Percentiles rank a stretch among this genome's conserved stretches.
Evolutionary conservation across 2,329 filamentous ascomycete genomes (phyloP).

Genomic region (Monosporascus sp.): DNA sequence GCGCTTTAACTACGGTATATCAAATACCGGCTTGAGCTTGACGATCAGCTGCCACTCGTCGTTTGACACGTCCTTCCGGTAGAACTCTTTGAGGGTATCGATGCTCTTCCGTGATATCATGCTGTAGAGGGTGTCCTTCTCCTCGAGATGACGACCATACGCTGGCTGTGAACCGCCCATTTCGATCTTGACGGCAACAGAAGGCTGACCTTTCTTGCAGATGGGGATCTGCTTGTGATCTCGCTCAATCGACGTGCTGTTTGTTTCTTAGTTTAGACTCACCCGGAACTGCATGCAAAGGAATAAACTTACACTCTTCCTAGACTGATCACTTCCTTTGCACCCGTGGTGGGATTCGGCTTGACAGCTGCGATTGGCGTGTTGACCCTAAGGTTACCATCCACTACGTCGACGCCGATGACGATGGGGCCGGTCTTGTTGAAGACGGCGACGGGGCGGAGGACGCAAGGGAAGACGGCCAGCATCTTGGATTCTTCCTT

Average conservation of each 20-base stretch:
- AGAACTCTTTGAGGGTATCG: slow-evolving; percentile 94
- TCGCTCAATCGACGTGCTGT: slow-evolving; percentile 89
- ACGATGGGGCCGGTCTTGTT: slow-evolving; percentile 98
- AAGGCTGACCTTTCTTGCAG: slow-evolving; percentile 96
- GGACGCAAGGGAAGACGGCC: slow-evolving; percentile 94
- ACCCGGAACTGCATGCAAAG: background rate
- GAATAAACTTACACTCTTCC: slow-evolving; percentile 79
- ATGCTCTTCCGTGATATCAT: slow-evolving; percentile 84
- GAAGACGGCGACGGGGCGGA: slow-evolving; percentile 87
- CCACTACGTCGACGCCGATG: slow-evolving; percentile 90
- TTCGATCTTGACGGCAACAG: slow-evolving; percentile 96
- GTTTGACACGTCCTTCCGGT: slow-evolving; percentile 53
- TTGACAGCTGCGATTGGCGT: slow-evolving; percentile 88
- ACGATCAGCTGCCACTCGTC: slow-evolving; percentile 95
- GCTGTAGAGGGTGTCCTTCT: slow-evolving; percentile 83
- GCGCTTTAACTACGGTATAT: slow-evolving; percentile 57
- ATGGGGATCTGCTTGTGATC: slow-evolving; percentile 92
- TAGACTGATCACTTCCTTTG: slow-evolving; percentile 77
- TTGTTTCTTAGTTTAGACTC: slow-evolving; percentile 20
- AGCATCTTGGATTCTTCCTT: slow-evolving; percentile 95
- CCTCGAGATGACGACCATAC: slow-evolving; percentile 93
- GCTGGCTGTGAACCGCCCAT: slow-evolving; percentile 85
- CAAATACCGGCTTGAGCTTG: slow-evolving; percentile 92
- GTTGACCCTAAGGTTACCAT: slow-evolving; percentile 79
- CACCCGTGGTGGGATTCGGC: slow-evolving; percentile 69